A percentile compares a stretch with the other conserved stretches of the same genome.
These are phyloP conservation scores for Yamadazyma sp. DNA, from an alignment of 805 yeast species.

Conservation along the genomic window DNA sequence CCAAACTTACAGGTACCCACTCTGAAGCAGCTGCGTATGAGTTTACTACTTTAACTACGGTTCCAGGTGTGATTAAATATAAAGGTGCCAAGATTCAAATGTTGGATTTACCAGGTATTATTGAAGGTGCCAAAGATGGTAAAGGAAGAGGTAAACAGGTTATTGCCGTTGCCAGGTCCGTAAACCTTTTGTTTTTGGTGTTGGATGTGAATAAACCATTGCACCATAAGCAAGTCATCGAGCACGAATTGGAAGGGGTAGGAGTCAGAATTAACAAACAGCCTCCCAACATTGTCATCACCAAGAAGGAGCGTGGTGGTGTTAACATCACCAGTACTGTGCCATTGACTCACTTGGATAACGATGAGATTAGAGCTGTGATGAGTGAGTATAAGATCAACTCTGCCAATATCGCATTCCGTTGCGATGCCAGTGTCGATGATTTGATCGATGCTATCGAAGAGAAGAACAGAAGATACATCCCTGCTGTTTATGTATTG, in stretches of 20 bases:
- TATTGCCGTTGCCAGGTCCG: slow-evolving; percentile 98
- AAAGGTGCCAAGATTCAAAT: slow-evolving; percentile 98
- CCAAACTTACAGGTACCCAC: slow-evolving; percentile 91
- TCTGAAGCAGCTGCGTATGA: slow-evolving; percentile 98
- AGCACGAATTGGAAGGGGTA: slow-evolving; percentile 93
- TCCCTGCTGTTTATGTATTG: slow-evolving; percentile 92
- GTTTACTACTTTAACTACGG: slow-evolving; percentile 95
- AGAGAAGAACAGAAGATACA: slow-evolving; percentile 84
- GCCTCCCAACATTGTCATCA: slow-evolving; percentile 90
- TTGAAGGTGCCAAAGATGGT: slow-evolving; percentile 90
- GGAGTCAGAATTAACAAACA: slow-evolving; percentile 91
- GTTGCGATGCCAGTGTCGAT: slow-evolving; percentile 98
- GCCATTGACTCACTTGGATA: slow-evolving; percentile 85
- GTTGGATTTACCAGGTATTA: slow-evolving; percentile 88
- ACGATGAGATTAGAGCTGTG: slow-evolving; percentile 93
- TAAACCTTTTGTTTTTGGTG: slow-evolving; percentile 88
- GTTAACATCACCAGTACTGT: slow-evolving; percentile 90
- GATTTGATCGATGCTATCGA: slow-evolving; percentile 94
- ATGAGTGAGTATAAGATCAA: slow-evolving; percentile 93
- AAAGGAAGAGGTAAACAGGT: slow-evolving; percentile 95
- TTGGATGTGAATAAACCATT: slow-evolving; percentile 95
- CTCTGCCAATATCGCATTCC: slow-evolving; percentile 92
- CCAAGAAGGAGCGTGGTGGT: slow-evolving; percentile 96
- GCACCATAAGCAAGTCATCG: slow-evolving; percentile 91
- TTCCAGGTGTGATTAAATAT: slow-evolving; percentile 93